Evolutionary conservation across 805 yeast genomes (phyloP), one percentile per base, ranked within the genome.

Genomic region (Candida verbasci): DNA sequence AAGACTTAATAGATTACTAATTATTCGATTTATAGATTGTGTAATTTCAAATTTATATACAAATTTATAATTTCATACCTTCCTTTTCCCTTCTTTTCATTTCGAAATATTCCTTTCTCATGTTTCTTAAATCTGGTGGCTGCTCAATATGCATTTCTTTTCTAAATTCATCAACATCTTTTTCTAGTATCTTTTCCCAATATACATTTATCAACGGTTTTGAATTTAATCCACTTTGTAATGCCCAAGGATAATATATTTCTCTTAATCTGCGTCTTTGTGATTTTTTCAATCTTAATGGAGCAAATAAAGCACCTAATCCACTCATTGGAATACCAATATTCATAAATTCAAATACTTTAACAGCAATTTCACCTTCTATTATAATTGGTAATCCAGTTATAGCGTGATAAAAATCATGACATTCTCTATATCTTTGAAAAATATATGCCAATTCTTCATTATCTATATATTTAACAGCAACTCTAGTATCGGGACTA

Each of bases 321-420:
- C 96, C 95, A 3, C 96, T 88, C 94, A 91, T 89, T 10, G 97
- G 97, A 30, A 93, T 77, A 4, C 95, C 94, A 41, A 91, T 74
- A 56, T 93, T 91, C 52, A 93, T 82, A 51, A 81, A 94, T 58
- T 91, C 98, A 48, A 93, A 79, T 9, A 88, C 83, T 59, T 93
- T 93, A 14, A 93, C 82, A 0, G 96, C 87, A 36, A 93, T 82
- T 55, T 93, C 98, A n/a, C 98, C 98, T 53, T 93, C 97, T 45
- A 93, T 76, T 29, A 85, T 81, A 31, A 89, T 85, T 0, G 97
- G 97, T 34, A 86, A 69, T 11, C 94, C 91, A 0, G 94, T 83
- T 20, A 93, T 70, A 1, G 97, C 86, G 55, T 93, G 98, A 55
- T 88, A 91, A 52, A 93, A 93, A 54, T 93, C 98, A 53, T 93